Evolutionary conservation across 805 yeast species (phyloP), one percentile per base, ranked within the genome.

Genomic region (Vanderwaltozyma polyspora): DNA sequence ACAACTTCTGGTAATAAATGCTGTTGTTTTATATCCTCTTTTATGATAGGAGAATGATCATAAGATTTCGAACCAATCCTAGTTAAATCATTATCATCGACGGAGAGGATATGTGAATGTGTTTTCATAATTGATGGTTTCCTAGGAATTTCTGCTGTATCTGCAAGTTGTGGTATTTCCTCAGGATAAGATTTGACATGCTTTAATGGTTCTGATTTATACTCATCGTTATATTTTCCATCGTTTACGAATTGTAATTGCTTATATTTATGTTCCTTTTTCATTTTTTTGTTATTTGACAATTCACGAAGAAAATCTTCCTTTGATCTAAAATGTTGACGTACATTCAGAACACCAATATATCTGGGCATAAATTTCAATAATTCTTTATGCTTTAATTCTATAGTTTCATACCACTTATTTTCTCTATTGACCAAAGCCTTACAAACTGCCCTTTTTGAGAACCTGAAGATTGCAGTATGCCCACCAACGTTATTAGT

Each of bases 401-500:
- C 97, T 30, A 91, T 78, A 4, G 78, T 75, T 55, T 91, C 98
- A 58, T 91, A 91, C 80, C 94, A 87, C 41, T 67, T 61, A 59
- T 91, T 84, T 52, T 91, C 99, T 37, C 95, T 68, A 48, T 83
- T 85, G 40, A 86, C 84, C 40, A 93, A 64, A 1, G 91, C 91
- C 57, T 91, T 91, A 58, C 97, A 91, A 13, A 91, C 95, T 0
- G 96, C 97, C 38, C 83, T 67, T 45, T 77, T 82, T 4, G 94
- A 80, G 53, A 91, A 91, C 43, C 89, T 72, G 62, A 89, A 91
- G 24, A 91, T 86, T 1, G 96, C 96, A 0, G 96, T 89, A 55
- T 91, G 99, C 0, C 99, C 99, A 6, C 99, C 99, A 16, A 91
- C 97, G 52, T 83, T 86, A 53, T 91, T 86, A 36, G 79, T 77